Evolutionary conservation across 176 grass and related monocot species (phyloP), one percentile per base, ranked within the genome.

Genomic region (Otatea glauca): DNA sequence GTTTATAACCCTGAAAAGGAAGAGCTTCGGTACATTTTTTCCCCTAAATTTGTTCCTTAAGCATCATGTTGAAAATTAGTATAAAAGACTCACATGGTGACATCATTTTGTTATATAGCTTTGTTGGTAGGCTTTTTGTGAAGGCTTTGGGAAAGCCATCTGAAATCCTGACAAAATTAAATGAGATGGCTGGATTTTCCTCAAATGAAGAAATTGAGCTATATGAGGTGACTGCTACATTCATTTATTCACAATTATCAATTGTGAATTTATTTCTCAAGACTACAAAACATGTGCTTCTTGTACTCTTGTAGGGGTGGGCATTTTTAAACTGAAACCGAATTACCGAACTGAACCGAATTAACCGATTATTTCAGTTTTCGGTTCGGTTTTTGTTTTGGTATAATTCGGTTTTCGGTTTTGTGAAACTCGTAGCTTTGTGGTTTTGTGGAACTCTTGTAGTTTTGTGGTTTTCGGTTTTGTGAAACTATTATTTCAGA

Each of bases 1-100:
- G 84, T 96, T 83, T 99, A 96, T 87, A 80, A 94, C 41, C 91
- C 96, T 84, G 93, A 94, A 82, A 99, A 96, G 84, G 88, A 99
- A 91, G 88, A 99, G 56, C 86, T 99, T 87, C 42, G 89, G 91
- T 99, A 96, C 74, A 63, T 76, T 86, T 41, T 12, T 63, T 68
- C 44, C 51, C 83, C 48, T 74, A 35, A 62, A 69, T 62, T 21
- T 74, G n/a, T 72, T 65, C 65, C 13, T 20, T 37, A 78, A 72
- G 61, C 47, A 48, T 72, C 68, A 2, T 72, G 56, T 29, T 82
- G 37, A 65, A 44, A 25, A 58, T 82, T 47, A 75, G 53, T 53
- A 82, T 16, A 72, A 23, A 78, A 81, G 38, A 73, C 59, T 75
- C 48, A 54, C 74, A 56, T 56, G 67, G 7, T 85, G 74, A 83